Percentiles rank a stretch among this genome's conserved stretches.
Conservation (phyloP, 140 eudicot genomes). For the Artemisia princeps region DNA sequence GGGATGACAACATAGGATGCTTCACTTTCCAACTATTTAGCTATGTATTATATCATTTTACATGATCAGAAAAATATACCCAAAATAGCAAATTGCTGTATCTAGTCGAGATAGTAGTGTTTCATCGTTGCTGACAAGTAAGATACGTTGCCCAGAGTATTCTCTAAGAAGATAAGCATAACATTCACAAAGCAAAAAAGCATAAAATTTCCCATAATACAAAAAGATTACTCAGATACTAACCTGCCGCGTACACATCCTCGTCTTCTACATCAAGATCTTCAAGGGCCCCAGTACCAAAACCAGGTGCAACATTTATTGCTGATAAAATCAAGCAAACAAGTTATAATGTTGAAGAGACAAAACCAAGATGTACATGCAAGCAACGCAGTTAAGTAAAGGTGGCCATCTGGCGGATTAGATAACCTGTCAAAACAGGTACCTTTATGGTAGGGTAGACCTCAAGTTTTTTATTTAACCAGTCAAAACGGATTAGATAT, state of each 20-base stretch:
- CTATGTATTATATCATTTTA: not conserved
- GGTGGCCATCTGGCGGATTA: not conserved
- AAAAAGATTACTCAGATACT: conserved; percentile 3
- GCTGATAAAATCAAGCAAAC: conserved; percentile 41
- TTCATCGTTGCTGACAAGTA: conserved; percentile 1
- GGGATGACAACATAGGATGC: not conserved
- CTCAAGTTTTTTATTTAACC: no score
- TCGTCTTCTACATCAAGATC: conserved; percentile 93
- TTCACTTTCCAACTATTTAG: conserved; percentile 1
- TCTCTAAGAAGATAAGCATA: conserved; percentile 13
- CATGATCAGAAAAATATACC: conserved; percentile 9
- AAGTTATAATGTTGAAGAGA: conserved; percentile 14
- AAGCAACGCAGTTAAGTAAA: conserved; percentile 6
- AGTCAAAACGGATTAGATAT: no score
- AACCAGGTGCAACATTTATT: conserved; percentile 89
- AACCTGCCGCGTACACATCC: conserved; percentile 73
- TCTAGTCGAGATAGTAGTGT: conserved; percentile 2
- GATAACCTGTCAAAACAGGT: not conserved
- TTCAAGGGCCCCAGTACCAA: conserved; percentile 97
- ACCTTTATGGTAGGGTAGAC: no score
- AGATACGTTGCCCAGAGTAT: not conserved
- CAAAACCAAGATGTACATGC: conserved; percentile 8
- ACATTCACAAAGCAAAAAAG: not conserved
- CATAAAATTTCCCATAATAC: not conserved
- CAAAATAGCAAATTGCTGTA: conserved; percentile 5